Evolutionary conservation across 1,139 yeast genomes (phyloP).

Genomic region (Candida glucosophila): DNA sequence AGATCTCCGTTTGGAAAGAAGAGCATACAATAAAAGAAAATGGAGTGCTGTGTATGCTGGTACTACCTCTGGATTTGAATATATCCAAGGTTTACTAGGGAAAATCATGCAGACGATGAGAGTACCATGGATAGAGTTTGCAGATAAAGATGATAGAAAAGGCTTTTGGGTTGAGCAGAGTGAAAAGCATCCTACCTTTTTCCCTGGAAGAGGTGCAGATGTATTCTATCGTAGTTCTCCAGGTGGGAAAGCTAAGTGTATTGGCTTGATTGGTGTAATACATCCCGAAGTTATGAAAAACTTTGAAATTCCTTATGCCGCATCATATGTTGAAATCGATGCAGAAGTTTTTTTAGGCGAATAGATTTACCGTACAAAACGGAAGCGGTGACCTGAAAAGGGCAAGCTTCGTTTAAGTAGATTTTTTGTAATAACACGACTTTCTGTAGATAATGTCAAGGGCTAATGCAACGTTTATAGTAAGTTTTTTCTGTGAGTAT

Average conservation of each 20-base stretch:
- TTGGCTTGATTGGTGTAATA: constrained; percentile 88
- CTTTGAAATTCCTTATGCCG: constrained; percentile 91
- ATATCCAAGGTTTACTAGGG: constrained; percentile 89
- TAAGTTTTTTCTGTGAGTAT: too few relatives aligned
- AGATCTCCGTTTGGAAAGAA: constrained; percentile 72
- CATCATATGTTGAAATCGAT: constrained; percentile 82
- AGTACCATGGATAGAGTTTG: constrained; percentile 69
- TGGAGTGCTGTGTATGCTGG: constrained; percentile 96
- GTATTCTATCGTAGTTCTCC: constrained; percentile 62
- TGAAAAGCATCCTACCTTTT: constrained; percentile 60
- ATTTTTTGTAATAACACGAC: too few relatives aligned
- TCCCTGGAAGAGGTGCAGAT: constrained; percentile 97
- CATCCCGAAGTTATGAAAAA: constrained; percentile 88
- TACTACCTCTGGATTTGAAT: constrained; percentile 90
- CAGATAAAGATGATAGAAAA: constrained; percentile 43
- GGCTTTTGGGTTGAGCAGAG: constrained; percentile 85
- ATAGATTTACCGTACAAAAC: too few relatives aligned
- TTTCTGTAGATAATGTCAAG: too few relatives aligned
- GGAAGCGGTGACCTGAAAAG: too few relatives aligned
- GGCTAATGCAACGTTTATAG: too few relatives aligned
- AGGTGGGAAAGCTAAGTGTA: constrained; percentile 45
- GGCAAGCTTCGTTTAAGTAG: too few relatives aligned
- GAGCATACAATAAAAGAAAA: constrained; percentile 85
- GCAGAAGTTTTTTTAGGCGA: constrained; percentile 59
- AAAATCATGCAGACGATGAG: constrained; percentile 95